A percentile compares a stretch with the other conserved stretches of the same genome.
phyloP scores from a whole-genome alignment of 441 rosid species.

The Daphne laureola region DNA sequence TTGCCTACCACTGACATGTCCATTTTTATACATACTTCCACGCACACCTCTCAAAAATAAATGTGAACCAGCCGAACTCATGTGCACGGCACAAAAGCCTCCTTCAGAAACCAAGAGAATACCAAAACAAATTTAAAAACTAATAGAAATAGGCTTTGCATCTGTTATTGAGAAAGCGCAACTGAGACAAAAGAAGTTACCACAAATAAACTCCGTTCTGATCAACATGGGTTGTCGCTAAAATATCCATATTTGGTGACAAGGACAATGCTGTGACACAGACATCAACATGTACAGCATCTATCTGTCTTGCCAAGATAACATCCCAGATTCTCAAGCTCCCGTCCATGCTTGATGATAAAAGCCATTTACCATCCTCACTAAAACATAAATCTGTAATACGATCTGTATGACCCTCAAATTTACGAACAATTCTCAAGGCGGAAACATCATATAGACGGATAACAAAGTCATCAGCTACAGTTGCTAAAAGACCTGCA shows the following conservation, averaged over 20 bases:
- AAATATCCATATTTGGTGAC: slow-evolving; percentile 90
- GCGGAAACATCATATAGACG: slow-evolving; percentile 73
- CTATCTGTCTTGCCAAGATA: slow-evolving; percentile 84
- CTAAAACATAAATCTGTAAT: slow-evolving; percentile 86
- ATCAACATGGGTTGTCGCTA: slow-evolving; percentile 91
- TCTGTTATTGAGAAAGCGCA: not conserved
- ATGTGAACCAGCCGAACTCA: no score
- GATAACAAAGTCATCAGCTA: slow-evolving; percentile 78
- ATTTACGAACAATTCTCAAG: slow-evolving; percentile 82
- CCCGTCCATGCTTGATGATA: slow-evolving; percentile 96
- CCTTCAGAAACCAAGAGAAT: no score
- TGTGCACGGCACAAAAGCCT: no score
- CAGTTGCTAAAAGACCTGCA: slow-evolving; percentile 88
- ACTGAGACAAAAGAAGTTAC: slow-evolving; percentile 32
- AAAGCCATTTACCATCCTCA: slow-evolving; percentile 96
- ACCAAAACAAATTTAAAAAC: not conserved
- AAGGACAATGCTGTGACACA: slow-evolving; percentile 86
- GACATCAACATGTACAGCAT: slow-evolving; percentile 74
- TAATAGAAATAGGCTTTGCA: not conserved
- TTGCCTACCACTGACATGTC: no score
- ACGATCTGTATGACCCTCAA: slow-evolving; percentile 93
- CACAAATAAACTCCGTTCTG: slow-evolving; percentile 89
- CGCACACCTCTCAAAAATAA: no score
- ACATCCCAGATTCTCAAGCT: slow-evolving; percentile 92
- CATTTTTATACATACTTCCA: no score